These are phyloP conservation scores for Microcos paniculata DNA, from an alignment of 345 rosid species.

Conservation along the genomic window DNA sequence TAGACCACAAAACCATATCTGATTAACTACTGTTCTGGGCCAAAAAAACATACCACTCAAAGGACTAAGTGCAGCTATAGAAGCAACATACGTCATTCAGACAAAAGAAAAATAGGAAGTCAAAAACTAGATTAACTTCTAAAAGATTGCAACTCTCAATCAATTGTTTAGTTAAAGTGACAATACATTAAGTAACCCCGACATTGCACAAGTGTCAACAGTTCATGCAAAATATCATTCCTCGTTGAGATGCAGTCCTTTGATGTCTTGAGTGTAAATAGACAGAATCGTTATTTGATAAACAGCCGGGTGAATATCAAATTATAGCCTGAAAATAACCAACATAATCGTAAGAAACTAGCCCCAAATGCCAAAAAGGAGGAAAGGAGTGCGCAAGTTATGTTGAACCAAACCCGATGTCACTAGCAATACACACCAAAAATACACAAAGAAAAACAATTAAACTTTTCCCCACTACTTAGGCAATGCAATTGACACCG, in stretches of 20 bases:
- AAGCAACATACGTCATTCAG: neutral
- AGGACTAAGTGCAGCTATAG: neutral
- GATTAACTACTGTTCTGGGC: neutral
- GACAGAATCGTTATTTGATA: constrained; percentile 26
- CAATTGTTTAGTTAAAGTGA: constrained; percentile 10
- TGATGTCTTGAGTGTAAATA: constrained; percentile 38
- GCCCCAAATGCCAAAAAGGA: constrained; percentile 3
- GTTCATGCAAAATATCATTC: constrained; percentile 60
- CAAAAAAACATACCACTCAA: too few relatives aligned
- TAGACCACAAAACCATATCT: neutral
- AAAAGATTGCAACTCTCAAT: constrained; percentile 13
- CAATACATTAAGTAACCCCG: constrained; percentile 87
- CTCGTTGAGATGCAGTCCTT: constrained; percentile 36
- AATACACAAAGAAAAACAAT: neutral
- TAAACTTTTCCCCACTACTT: neutral
- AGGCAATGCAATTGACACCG: neutral
- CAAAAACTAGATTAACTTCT: neutral
- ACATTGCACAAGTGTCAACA: constrained; percentile 70
- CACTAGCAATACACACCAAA: neutral
- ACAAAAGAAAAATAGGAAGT: neutral
- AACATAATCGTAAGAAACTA: constrained; percentile 26
- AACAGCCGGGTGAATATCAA: constrained; percentile 20
- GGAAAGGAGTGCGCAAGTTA: neutral
- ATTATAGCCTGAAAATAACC: constrained; percentile 44
- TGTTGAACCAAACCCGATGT: neutral